These are phyloP conservation scores for Trichophyton equinum DNA, from an alignment of 2,329 filamentous ascomycete genomes.

Conservation along the genomic window DNA sequence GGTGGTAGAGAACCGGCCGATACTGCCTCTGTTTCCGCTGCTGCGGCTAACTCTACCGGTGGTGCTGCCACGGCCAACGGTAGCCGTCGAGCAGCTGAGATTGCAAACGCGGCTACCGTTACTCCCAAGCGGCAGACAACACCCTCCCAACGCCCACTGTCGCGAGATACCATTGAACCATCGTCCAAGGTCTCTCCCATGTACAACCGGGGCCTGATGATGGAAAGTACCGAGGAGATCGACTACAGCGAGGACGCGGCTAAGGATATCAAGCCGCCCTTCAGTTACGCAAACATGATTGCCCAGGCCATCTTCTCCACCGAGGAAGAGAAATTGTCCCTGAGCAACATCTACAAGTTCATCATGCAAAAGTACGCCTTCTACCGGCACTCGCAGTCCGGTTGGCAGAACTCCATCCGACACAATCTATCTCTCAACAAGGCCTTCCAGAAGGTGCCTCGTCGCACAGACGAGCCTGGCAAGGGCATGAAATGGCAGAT, in stretches of 20 bases:
- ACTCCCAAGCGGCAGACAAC: constrained; percentile 33
- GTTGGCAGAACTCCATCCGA: constrained; percentile 98
- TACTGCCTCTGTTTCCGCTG: too few species aligned
- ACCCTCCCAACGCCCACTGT: constrained; percentile 12
- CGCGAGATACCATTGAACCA: constrained; percentile 10
- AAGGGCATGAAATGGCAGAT: constrained; percentile 99
- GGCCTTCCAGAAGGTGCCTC: constrained; percentile 82
- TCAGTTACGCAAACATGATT: constrained; percentile 93
- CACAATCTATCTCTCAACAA: constrained; percentile 95
- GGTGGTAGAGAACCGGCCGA: constrained; percentile 10
- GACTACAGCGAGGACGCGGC: constrained; percentile 63
- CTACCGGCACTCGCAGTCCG: constrained; percentile 70
- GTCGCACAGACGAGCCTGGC: constrained; percentile 85
- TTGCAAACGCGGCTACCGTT: constrained; percentile 1
- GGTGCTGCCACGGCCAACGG: constrained; percentile 9
- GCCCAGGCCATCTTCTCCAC: constrained; percentile 88
- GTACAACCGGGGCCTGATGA: constrained; percentile 40
- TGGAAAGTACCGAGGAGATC: constrained; percentile 42
- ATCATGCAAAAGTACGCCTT: constrained; percentile 88
- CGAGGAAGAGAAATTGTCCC: constrained; percentile 72
- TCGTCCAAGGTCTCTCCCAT: constrained; percentile 33
- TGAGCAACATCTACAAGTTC: constrained; percentile 86
- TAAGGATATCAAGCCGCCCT: constrained; percentile 86
- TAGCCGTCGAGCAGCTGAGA: neutral
- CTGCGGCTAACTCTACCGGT: constrained; percentile 3